Base-by-base conservation (phyloP, 2,329 filamentous ascomycete species). In the Arthrobotrys sinensis region DNA sequence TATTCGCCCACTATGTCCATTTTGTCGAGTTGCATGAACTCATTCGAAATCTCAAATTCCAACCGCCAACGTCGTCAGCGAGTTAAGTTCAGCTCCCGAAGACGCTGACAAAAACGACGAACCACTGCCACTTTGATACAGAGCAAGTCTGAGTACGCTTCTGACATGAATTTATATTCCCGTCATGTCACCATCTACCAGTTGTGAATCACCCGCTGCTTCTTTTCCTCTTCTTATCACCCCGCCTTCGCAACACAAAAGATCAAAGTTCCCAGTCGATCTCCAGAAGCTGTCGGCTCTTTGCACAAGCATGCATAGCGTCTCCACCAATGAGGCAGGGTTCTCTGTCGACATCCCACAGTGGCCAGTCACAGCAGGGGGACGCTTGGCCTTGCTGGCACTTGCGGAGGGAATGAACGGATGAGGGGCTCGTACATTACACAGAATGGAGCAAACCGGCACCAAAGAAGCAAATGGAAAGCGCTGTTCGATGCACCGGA, bases 381-480 rank as follows among this genome's bases (percentile, higher is more conserved):
- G 36, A n/a, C 40, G 70, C 63, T 75, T 63, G 43, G 53, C 53
- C 70, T 36, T 34, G 43, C 62, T 75, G 60, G 43, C 70, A 40
- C 46, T 57, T 65, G 45, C 43, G 24, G 19, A 65, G 52, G 14
- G 45, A 52, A 46, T 45, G 36, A 34, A 70, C 32, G 66, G 46
- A 46, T 53, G 55, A 63, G 32, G 67, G 57, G 64, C 38, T 68
- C 36, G 2, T 28, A 19, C 68, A 60, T 53, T 34, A 46, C 52
- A 32, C 48, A 52, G 28, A 45, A 46, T 62, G 52, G 57, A 72
- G 55, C 36, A 48, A 67, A 62, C 36, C 45, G 38, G 43, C 34
- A 50, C 45, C 38, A 43, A 73, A 63, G 62, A 76, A 76, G 71
- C 63, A 69, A 69, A 76, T 55, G 52, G 34, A 76, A 76, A 53